Base-by-base conservation (phyloP, 192 early-diverging fungal genomes). In the Coemansia aciculifera region DNA sequence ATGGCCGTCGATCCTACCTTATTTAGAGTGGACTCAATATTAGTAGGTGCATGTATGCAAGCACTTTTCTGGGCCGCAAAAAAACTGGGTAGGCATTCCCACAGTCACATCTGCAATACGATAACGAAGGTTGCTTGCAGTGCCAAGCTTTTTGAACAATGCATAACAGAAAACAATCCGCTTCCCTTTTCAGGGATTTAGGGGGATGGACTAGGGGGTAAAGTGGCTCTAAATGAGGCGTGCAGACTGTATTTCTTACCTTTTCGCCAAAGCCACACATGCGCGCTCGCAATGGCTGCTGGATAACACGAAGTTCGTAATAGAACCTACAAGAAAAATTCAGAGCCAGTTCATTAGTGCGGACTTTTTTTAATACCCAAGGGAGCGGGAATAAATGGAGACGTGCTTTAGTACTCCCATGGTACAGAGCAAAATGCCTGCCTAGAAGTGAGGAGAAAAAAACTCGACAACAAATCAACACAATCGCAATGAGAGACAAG, bases 221-320 rank as follows among this genome's bases (percentile, higher is more conserved):
- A 40, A 21, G 37, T 40, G 36, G 63, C 43, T 64, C 39, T 7
- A 11, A 23, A 46, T 34, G 29, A 37, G 42, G 49, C n/a, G 42
- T 51, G 34, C 34, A 36, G 34, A 57, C 17, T 29, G 21, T 19
- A 21, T 17, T 21, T 0, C 62, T 67, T 78, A 74, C 79, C 67
- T 87, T 89, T 60, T 91, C 88, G 5, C 86, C 87, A 77, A 89
- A 90, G n/a, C 87, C 90, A 66, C 87, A 89, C 78, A 84, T 86
- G 31, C 88, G 86, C 21, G 88, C 90, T 29, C 85, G 78, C 23
- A 84, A 70, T 13, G 90, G 90, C 54, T 91, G 84, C 66, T 91
- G 90, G 10, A 84, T 66, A 32, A 91, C 87, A 10, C 73, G 69
- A 10, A 87, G 68, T 31, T 79, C 72, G 64, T 88, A 87, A 24